Evolutionary conservation across 192 early-diverging fungal species (phyloP).

Genomic region (Coemansia sp.): DNA sequence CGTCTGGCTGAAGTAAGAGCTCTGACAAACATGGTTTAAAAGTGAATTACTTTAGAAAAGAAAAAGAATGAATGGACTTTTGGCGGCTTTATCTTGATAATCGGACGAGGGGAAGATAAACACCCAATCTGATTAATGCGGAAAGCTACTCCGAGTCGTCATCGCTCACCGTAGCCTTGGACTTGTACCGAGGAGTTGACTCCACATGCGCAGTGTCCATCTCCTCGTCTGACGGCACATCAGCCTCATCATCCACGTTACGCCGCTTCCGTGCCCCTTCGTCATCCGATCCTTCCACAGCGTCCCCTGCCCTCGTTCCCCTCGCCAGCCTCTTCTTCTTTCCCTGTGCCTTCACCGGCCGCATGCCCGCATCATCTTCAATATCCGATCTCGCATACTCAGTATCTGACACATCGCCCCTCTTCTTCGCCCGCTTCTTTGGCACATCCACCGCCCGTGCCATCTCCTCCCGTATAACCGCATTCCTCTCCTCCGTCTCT

Average conservation of each 20-base stretch:
- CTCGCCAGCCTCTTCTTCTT: neutral
- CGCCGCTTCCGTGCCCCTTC: neutral
- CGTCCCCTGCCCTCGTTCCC: neutral
- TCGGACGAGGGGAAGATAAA: neutral
- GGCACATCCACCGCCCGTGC: constrained; percentile 10
- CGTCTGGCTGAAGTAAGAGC: neutral
- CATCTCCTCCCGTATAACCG: constrained; percentile 52
- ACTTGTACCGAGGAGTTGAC: neutral
- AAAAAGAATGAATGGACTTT: neutral
- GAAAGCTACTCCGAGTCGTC: neutral
- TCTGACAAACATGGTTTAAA: neutral
- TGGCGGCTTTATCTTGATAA: too few species aligned
- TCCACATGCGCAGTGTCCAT: neutral
- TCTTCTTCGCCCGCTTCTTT: neutral
- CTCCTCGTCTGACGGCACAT: neutral
- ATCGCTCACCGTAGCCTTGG: neutral
- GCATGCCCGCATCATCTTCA: constrained; percentile 50
- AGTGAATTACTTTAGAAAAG: neutral
- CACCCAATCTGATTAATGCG: neutral
- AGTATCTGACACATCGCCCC: too few species aligned
- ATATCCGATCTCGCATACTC: constrained; percentile 31
- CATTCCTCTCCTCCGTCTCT: constrained; percentile 52
- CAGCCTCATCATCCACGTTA: neutral
- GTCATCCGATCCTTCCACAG: neutral
- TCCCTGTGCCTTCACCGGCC: constrained; percentile 40